These are phyloP conservation scores for Verticillium zaregamsianum DNA, from an alignment of 2,329 filamentous ascomycete species.

Conservation along the genomic window DNA sequence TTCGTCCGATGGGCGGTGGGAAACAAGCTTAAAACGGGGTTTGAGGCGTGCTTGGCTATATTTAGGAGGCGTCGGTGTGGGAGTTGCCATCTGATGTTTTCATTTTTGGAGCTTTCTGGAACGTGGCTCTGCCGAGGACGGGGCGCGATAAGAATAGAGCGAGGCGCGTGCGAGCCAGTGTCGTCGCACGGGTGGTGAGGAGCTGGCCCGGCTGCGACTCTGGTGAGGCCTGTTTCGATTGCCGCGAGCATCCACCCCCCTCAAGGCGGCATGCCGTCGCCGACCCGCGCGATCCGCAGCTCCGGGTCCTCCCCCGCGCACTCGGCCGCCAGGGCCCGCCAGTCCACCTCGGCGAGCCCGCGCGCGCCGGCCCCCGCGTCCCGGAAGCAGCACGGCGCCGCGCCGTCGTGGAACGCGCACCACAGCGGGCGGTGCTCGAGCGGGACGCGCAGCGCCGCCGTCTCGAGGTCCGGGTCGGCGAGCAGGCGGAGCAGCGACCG, in stretches of 20 bases:
- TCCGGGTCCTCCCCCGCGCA: constrained; percentile 22
- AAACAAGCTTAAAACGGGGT: neutral
- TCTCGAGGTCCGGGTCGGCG: constrained; percentile 39
- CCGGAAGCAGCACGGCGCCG: constrained; percentile 11
- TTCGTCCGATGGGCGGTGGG: neutral
- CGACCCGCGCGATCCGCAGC: constrained; percentile 11
- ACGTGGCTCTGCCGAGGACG: neutral
- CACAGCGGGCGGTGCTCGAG: constrained; percentile 30
- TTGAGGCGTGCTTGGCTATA: neutral
- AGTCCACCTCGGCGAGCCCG: constrained; percentile 23
- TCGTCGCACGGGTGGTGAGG: too few relatives aligned
- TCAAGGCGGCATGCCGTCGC: neutral
- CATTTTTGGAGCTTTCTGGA: neutral
- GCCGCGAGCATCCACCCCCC: too few relatives aligned
- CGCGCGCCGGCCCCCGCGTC: constrained; percentile 5
- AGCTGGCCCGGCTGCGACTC: too few relatives aligned
- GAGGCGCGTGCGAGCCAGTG: too few relatives aligned
- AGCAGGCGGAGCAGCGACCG: constrained; percentile 34
- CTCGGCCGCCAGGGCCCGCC: constrained; percentile 23
- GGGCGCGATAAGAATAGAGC: neutral
- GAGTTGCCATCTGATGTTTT: neutral
- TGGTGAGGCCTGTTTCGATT: too few relatives aligned
- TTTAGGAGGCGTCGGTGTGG: neutral
- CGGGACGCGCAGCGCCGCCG: constrained; percentile 31
- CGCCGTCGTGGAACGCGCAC: constrained; percentile 37